Conservation (phyloP, 2,329 filamentous ascomycete species). For the Paecilomyces dactylethromorphus region DNA sequence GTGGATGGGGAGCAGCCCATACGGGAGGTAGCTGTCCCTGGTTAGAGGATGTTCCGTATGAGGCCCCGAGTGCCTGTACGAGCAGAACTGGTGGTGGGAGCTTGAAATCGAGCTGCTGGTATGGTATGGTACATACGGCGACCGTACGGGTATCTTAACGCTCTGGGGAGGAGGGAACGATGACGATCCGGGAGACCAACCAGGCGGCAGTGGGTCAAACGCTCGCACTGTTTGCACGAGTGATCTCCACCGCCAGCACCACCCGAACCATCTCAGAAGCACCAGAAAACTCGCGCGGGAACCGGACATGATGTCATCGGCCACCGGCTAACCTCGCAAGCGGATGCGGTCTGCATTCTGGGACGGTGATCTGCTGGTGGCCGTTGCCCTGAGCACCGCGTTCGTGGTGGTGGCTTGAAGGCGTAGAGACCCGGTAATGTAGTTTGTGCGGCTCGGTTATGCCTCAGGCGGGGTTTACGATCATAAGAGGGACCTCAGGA, state of each 20-base stretch:
- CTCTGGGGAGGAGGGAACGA: not conserved
- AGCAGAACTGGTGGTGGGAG: no score
- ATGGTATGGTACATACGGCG: no score
- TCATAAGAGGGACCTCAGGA: not conserved
- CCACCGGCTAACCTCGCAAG: constrained; percentile 5
- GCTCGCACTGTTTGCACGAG: constrained; percentile 19
- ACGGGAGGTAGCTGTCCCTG: not conserved
- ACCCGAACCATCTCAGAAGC: not conserved
- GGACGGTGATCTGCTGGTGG: not conserved
- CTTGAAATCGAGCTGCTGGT: no score
- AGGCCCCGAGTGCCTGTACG: no score
- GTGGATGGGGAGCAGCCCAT: not conserved
- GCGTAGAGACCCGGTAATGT: not conserved
- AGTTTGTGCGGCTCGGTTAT: not conserved
- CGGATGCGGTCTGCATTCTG: constrained; percentile 2
- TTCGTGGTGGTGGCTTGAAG: not conserved
- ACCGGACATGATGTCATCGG: constrained; percentile 21
- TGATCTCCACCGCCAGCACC: not conserved
- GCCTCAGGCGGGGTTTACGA: not conserved
- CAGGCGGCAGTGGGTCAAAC: constrained; percentile 18
- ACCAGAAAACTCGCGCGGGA: not conserved
- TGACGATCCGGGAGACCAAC: constrained; percentile 23
- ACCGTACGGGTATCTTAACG: no score
- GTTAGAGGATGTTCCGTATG: no score
- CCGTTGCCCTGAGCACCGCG: not conserved